Base-by-base conservation (phyloP, 2,329 filamentous ascomycete species). In the Aspergillaceae sp. region DNA sequence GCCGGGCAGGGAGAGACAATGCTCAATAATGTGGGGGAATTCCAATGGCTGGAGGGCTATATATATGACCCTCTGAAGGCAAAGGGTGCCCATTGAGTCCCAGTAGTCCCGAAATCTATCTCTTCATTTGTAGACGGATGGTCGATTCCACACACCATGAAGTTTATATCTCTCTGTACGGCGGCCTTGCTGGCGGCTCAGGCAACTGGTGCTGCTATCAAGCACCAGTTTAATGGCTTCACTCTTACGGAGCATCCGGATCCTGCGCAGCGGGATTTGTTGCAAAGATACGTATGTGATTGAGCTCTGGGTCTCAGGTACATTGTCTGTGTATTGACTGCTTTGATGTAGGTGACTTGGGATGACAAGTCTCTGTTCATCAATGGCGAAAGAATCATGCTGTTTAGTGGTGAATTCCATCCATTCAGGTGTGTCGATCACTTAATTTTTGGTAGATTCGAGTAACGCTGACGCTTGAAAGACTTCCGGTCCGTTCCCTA, bases 401-500 rank as follows among this genome's bases (percentile, higher is more conserved):
- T 90, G 33, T 88, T 84, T 62, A 83, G 79, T 37, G 86, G 81
- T 35, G 86, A 90, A 60, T 76, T 88, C 3, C 85, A 90, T 59
- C 83, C 84, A 0, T 89, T 75, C 61, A 70, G 73, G 73, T 74
- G 64, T 19, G 56, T 50, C 30, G 27, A 26, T 11, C 19, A 19
- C 7, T 27, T 7, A 4, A 27, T 7, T 11, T 19, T 27, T 27
- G 2, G 8, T 26, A 27, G 19, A 10, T 19, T 19, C 19, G 19
- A 9, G 11, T 38, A 38, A 38, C 27, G 4, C 2, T 4, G 5
- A 38, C 37, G 9, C 2, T 9, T 5, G 9, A 1, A 44, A 75
- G 78, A 54, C 66, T 84, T 1, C 80, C 81, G 1, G 80, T 84
- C 1, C 74, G 79, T 2, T 70, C 72, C 41, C 69, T 85, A 4